Percentiles rank a stretch among this genome's conserved stretches.
Conservation (phyloP, 768 basidiomycete genomes). For the Hydnomerulius pinastri region DNA sequence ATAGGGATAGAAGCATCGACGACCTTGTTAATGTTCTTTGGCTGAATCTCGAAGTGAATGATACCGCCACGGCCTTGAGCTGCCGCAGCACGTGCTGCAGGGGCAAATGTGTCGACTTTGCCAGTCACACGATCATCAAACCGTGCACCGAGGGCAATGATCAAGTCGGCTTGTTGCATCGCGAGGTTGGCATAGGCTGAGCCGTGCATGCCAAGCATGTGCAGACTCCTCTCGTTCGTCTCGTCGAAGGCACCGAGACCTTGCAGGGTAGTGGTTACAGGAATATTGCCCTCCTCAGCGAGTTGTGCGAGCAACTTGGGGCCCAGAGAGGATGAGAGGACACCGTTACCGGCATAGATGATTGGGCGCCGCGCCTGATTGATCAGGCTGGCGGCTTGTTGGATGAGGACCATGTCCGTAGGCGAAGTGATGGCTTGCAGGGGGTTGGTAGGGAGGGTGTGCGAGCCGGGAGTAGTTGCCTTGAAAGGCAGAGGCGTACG, state of each 20-base stretch:
- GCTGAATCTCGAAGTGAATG: constrained; percentile 98
- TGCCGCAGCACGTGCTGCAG: constrained; percentile 86
- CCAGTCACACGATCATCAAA: constrained; percentile 99
- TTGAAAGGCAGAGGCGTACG: constrained; percentile 83
- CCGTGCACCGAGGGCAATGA: constrained; percentile 94
- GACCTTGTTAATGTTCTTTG: constrained; percentile 99
- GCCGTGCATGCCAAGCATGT: constrained; percentile 99
- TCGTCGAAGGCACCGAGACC: constrained; percentile 97
- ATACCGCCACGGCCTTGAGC: constrained; percentile 88
- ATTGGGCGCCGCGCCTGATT: constrained; percentile 89
- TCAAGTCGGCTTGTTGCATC: constrained; percentile 96
- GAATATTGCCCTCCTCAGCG: constrained; percentile 85
- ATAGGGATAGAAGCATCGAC: constrained; percentile 93
- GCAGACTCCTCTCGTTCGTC: constrained; percentile 78
- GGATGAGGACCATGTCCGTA: constrained; percentile 65
- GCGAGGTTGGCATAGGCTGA: constrained; percentile 96
- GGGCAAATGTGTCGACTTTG: constrained; percentile 86
- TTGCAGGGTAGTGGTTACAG: constrained; percentile 95
- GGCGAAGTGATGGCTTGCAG: constrained; percentile 57
- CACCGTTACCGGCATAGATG: constrained; percentile 91
- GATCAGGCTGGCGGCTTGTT: constrained; percentile 86
- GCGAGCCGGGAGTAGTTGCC: constrained; percentile 81
- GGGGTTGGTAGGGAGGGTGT: constrained; percentile 77
- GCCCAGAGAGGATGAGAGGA: constrained; percentile 79
- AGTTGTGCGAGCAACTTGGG: constrained; percentile 81